Conservation (phyloP, 2,329 filamentous ascomycete species). For the Aphanocladium album region DNA sequence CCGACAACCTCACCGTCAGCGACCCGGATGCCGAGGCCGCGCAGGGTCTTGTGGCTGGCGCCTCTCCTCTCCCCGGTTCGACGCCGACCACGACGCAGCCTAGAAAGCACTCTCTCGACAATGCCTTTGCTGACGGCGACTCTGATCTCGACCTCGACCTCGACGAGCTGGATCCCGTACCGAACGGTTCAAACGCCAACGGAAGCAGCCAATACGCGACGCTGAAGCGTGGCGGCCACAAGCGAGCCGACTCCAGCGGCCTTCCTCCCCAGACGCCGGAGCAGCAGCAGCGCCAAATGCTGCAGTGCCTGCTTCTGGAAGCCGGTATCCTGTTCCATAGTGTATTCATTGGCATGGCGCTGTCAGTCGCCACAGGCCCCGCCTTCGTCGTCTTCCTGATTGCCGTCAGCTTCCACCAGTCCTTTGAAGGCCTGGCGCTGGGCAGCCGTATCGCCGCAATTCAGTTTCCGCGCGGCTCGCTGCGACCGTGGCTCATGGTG, state of each 20-base stretch:
- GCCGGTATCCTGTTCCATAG: slow-evolving; percentile 82
- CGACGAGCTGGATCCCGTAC: slow-evolving; percentile 51
- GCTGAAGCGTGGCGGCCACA: slow-evolving; percentile 22
- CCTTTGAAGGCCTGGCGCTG: slow-evolving; percentile 81
- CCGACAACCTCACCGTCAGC: slow-evolving; percentile 45
- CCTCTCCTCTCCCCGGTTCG: slow-evolving; percentile 53
- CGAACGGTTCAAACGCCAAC: slow-evolving; percentile 20
- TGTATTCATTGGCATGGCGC: slow-evolving; percentile 81
- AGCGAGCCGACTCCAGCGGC: slow-evolving; percentile 19
- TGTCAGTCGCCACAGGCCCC: slow-evolving; percentile 74
- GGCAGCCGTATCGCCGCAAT: slow-evolving; percentile 81
- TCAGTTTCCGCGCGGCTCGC: slow-evolving; percentile 67
- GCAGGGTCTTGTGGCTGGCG: slow-evolving; percentile 53
- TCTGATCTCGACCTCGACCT: slow-evolving; percentile 56
- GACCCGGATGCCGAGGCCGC: slow-evolving; percentile 48
- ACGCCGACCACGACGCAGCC: slow-evolving; percentile 33
- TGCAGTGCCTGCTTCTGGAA: slow-evolving; percentile 76
- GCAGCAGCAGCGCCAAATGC: slow-evolving; percentile 60
- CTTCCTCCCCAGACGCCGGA: slow-evolving; percentile 39
- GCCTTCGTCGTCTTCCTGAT: slow-evolving; percentile 75
- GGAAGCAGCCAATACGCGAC: slow-evolving; percentile 26
- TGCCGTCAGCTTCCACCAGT: slow-evolving; percentile 80
- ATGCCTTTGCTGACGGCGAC: slow-evolving; percentile 39
- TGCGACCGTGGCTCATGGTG: slow-evolving; percentile 79
- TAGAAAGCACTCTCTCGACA: slow-evolving; percentile 25